Conservation (phyloP, 805 yeast genomes). For the Candida cerambycidarum region DNA sequence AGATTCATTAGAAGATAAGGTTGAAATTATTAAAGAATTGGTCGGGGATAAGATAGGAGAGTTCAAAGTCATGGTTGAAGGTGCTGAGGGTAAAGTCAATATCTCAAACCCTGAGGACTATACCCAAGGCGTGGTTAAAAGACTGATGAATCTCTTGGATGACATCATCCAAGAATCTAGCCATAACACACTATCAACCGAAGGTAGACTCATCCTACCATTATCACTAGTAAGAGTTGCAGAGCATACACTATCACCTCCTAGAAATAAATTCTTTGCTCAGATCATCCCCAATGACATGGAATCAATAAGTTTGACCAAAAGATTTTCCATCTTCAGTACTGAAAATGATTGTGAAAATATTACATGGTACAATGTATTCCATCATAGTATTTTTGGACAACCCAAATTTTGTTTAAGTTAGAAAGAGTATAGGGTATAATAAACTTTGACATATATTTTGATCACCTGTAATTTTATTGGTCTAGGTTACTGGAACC, state of each 20-base stretch:
- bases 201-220: slow-evolving; percentile 20
- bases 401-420: slow-evolving; percentile 37
- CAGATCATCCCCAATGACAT: slow-evolving; percentile 16
- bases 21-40: background rate
- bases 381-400: slow-evolving; percentile 52
- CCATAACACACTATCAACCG: slow-evolving; percentile 8
- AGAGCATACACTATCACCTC: slow-evolving; percentile 13
- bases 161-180: no score
- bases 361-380: slow-evolving; percentile 52
- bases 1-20: slow-evolving; percentile 3
- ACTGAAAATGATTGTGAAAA: slow-evolving; percentile 40
- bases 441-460: background rate
- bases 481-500: slow-evolving; percentile 9
- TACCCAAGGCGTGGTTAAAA: no score
- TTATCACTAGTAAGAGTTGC: slow-evolving; percentile 20
- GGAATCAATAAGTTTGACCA: background rate
- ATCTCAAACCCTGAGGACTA: no score
- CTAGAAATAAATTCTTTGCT: slow-evolving; percentile 19
- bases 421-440: background rate
- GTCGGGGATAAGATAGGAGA: background rate
- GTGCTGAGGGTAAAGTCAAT: background rate
- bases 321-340: slow-evolving; percentile 18
- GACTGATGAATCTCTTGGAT: no score
- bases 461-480: background rate
- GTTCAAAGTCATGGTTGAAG: background rate